Evolutionary conservation across 169 alveolate species (phyloP).

Genomic region (Cytauxzoon felis): DNA sequence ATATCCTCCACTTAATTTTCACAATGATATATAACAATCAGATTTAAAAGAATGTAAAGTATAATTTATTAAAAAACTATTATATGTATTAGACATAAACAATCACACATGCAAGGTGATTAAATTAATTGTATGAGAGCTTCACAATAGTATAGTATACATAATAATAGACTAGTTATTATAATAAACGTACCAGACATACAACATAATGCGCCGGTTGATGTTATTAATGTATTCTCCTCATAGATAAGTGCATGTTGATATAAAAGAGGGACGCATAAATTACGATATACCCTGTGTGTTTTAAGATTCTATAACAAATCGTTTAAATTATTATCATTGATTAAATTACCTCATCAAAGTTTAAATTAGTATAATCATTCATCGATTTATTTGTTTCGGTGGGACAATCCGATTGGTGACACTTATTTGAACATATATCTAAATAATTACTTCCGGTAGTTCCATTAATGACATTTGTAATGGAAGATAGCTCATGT

Average conservation of each 20-base stretch:
- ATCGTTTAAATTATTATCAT: too few species aligned
- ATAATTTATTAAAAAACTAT: neutral
- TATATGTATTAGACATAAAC: neutral
- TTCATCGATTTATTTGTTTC: too few species aligned
- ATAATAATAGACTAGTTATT: neutral
- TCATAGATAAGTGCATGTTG: slow-evolving; percentile 80
- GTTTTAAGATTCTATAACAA: too few species aligned
- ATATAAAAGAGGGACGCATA: slow-evolving; percentile 64
- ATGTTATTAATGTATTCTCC: slow-evolving; percentile 69
- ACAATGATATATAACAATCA: neutral
- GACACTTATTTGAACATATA: too few species aligned
- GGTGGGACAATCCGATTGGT: too few species aligned
- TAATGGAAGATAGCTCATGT: too few species aligned
- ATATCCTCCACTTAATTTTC: neutral
- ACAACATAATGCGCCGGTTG: slow-evolving; percentile 83
- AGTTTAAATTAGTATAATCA: too few species aligned
- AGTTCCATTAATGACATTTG: too few species aligned
- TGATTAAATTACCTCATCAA: too few species aligned
- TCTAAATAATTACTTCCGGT: too few species aligned
- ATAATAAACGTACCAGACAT: slow-evolving; percentile 59
- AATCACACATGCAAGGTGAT: neutral
- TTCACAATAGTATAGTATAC: neutral
- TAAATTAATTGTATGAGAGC: neutral
- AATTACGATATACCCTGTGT: slow-evolving; percentile 61
- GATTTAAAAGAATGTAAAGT: too few species aligned